Base-by-base conservation (phyloP, 129 eudicot genomes). In the Flaveria ramosissima region DNA sequence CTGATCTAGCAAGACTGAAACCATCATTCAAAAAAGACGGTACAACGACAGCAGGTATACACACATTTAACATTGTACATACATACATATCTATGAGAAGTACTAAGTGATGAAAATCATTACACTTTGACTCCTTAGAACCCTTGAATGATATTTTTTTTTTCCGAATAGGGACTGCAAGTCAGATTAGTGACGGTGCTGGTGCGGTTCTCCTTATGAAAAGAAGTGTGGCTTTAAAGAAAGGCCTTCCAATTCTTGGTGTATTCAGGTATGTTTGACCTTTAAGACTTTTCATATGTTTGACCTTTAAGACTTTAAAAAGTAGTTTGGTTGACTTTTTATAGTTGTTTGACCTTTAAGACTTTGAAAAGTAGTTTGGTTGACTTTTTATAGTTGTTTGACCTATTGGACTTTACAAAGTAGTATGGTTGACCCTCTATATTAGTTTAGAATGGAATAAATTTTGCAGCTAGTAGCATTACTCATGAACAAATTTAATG, bases 191-290 rank as follows among this genome's bases (percentile, higher is more conserved):
- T 80, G 99, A 94, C 72, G 99, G 99, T 70, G 99, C 99, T 67
- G 97, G 89, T 74, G 99, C 97, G n/a, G 97, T 94, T 75, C 94
- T 94, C 59, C 93, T 94, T 75, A 94, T 91, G 99, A 94, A 94
- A 84, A 88, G 99, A 78, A 91, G 97, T 84, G 32, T 87, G 71
- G 99, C 99, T 48, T 20, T 83, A 66, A 79, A 87, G 76, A 94
- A 91, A 73, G 94, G 99, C 45, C 92, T 94, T 80, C 93, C 98
- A 41, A 89, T 94, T 83, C 93, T 94, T 67, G 98, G 98, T 51
- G 85, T 91, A 42, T 89, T 89, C 81, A 89, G 98, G 98, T 93
- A 76, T 70, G 23, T 43, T 63, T 52, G 67, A 72, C 21, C 10
- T 36, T 59, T 61, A 32, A 27, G 32, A 27, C 4, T 27, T 27